These are phyloP conservation scores for Isoetes taiwanensis DNA, from an alignment of 75 land plant species.

Conservation along the genomic window DNA sequence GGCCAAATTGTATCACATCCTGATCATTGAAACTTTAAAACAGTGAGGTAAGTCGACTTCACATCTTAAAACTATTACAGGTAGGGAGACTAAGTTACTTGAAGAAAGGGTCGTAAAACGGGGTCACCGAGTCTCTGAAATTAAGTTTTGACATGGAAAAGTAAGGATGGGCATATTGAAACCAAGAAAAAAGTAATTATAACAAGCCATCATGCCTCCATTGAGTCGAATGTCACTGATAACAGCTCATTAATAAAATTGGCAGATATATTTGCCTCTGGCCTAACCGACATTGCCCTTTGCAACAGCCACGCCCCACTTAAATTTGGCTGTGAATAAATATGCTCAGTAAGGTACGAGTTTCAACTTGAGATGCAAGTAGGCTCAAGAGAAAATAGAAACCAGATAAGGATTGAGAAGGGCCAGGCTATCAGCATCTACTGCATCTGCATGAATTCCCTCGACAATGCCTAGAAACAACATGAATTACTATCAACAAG, in stretches of 20 bases:
- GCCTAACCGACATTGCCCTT: conserved; percentile 86
- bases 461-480: conserved; percentile 53
- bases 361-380: background rate
- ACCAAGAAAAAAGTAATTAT: background rate
- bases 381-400: no score
- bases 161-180: conserved; percentile 5
- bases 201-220: conserved; percentile 42
- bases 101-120: conserved; percentile 87
- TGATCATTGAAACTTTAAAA: conserved; percentile 11
- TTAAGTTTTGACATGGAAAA: conserved; percentile 5
- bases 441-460: conserved; percentile 45
- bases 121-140: conserved; percentile 78
- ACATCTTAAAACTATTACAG: background rate
- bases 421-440: conserved; percentile 56
- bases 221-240: conserved; percentile 57
- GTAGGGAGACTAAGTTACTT: conserved; percentile 31
- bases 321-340: conserved; percentile 64
- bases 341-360: background rate
- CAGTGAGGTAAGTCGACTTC: background rate
- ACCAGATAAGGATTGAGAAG: conserved; percentile 95
- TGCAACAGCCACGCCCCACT: conserved; percentile 94
- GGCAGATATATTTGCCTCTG: conserved; percentile 34
- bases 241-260: conserved; percentile 79
- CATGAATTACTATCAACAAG: background rate
- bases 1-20: conserved; percentile 93